Conservation (phyloP, 2,329 filamentous ascomycete species). For the Colletotrichum theobromicola region DNA sequence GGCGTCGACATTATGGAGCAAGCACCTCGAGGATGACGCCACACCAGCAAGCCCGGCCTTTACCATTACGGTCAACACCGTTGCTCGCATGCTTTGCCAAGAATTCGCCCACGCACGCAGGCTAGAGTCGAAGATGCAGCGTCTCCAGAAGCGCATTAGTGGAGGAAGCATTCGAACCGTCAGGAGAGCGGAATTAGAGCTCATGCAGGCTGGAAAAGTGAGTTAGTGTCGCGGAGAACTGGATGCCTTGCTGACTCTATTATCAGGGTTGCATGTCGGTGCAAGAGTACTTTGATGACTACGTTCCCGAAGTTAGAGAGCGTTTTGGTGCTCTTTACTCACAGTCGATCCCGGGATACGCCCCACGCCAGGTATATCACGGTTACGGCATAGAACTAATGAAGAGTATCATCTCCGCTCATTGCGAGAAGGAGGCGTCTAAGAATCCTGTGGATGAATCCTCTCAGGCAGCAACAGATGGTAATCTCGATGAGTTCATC, state of each 20-base stretch:
- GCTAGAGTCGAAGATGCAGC: constrained; percentile 37
- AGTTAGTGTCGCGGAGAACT: constrained; percentile 13
- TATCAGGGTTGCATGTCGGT: constrained; percentile 41
- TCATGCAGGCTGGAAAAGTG: constrained; percentile 58
- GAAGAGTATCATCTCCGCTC: constrained; percentile 39
- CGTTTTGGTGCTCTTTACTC: constrained; percentile 51
- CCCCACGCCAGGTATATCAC: constrained; percentile 47
- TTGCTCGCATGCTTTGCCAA: constrained; percentile 41
- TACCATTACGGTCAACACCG: constrained; percentile 35
- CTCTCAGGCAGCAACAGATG: background rate
- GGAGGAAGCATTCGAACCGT: constrained; percentile 43
- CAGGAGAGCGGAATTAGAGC: constrained; percentile 55
- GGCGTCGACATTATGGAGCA: constrained; percentile 45
- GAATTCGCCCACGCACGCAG: constrained; percentile 35
- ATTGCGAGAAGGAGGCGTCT: constrained; percentile 13
- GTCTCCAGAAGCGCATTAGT: constrained; percentile 39
- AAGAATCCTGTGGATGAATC: background rate
- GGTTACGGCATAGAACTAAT: constrained; percentile 44
- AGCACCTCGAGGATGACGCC: constrained; percentile 39
- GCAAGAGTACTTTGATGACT: constrained; percentile 44
- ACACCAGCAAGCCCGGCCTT: constrained; percentile 35
- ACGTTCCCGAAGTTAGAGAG: constrained; percentile 42
- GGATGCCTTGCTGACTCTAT: constrained; percentile 18
- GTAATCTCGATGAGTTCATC: constrained; percentile 18
- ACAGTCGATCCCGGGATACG: background rate